Evolutionary conservation across 768 basidiomycete genomes (phyloP).

Genomic region (Lactifluus pinguis): DNA sequence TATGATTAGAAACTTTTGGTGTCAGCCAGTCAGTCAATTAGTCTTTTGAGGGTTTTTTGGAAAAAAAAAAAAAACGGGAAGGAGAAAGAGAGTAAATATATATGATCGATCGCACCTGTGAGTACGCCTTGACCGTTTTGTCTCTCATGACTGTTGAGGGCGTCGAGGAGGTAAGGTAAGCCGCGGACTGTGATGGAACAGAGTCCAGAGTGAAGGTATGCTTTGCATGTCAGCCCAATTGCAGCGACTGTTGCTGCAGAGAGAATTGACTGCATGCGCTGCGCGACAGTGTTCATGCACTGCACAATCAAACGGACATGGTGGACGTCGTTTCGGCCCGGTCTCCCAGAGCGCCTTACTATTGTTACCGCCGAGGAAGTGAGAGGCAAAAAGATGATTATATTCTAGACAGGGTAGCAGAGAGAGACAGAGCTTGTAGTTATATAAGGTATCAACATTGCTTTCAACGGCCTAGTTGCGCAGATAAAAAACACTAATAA

Average conservation of each 20-base stretch:
- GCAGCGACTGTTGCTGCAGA: constrained; percentile 54
- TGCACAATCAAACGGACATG: not conserved
- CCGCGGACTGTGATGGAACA: constrained; percentile 66
- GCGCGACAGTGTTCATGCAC: not conserved
- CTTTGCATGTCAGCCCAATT: constrained; percentile 72
- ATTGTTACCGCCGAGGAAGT: too few relatives aligned
- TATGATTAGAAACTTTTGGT: constrained; percentile 79
- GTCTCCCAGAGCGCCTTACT: too few relatives aligned
- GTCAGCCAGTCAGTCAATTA: not conserved
- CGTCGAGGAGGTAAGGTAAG: constrained; percentile 51
- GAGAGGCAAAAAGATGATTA: not conserved
- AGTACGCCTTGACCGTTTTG: constrained; percentile 52
- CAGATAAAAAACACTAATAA: not conserved
- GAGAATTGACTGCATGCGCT: constrained; percentile 22
- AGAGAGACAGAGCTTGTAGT: not conserved
- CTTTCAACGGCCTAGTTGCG: not conserved
- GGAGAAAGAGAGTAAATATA: too few relatives aligned
- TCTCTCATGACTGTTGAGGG: constrained; percentile 43
- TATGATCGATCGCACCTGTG: constrained; percentile 43
- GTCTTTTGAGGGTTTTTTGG: too few relatives aligned
- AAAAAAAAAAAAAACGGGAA: too few relatives aligned
- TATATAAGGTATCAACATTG: constrained; percentile 9
- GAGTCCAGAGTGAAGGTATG: constrained; percentile 58
- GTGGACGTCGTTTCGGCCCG: too few relatives aligned
- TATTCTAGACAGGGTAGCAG: not conserved